Base-by-base conservation (phyloP, 192 early-diverging fungal genomes). In the Coemansia sp. region DNA sequence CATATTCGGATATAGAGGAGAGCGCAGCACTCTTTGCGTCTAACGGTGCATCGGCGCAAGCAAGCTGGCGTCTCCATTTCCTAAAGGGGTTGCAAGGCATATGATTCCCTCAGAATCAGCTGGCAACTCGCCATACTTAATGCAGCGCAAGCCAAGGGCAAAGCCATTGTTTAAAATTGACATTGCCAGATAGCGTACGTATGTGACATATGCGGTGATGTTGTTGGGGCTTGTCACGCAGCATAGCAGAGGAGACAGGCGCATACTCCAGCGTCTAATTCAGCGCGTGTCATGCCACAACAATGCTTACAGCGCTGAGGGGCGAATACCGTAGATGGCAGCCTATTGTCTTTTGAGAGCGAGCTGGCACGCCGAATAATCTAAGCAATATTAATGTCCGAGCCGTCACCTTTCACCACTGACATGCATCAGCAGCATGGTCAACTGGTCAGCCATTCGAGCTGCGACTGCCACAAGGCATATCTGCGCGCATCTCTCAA, bases 101-200 rank as follows among this genome's bases (percentile, higher is more conserved):
- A 60, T 60, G 57, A 60, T 60, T 60, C 57, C 57, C 3, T 16
- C 33, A 18, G 57, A 60, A 60, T 60, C 57, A 60, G 31, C 57
- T 60, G 57, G 57, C 12, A 18, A 10, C 12, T 36, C 6, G 16
- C 13, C 57, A 60, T 60, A 60, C n/a, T 11, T 60, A 15, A 18
- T n/a, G 31, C 31, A 38, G 16, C 57, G 15, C 16, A 60, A 36
- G 31, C 57, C 57, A 36, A 60, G 5, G 57, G 54, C 54, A 5
- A 29, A 12, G 24, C 16, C 57, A 60, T 60, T 60, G 57, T 60
- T 16, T 33, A 16, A 16, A 34, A n/a, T 10, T 16, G 57, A 16
- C 57, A 34, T 18, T 33, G 15, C 57, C 57, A 33, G 36, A 60
- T n/a, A 9, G 57, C 33, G 16, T n/a, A 8, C 15, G n/a, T 5